Base-by-base conservation (phyloP, 495 filamentous ascomycete species). In the Xylaria acuta region DNA sequence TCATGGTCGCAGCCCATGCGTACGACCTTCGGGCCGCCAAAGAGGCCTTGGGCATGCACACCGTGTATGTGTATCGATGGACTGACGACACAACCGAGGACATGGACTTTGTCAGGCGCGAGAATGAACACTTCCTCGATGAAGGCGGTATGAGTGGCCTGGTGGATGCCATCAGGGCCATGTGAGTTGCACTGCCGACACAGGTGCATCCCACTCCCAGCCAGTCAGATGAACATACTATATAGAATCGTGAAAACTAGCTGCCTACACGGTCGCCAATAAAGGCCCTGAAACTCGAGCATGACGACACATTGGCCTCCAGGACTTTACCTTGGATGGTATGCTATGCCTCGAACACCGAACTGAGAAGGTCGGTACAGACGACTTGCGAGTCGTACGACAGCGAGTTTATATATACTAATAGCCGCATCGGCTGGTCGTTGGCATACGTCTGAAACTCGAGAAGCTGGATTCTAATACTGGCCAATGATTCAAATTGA, bases 51-150 rank as follows among this genome's bases (percentile, higher is more conserved):
- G 86, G 87, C 1, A 81, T 89, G 81, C 82, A 75, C 67, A 87
- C 86, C 0, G 72, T 85, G n/a, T 88, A 89, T 76, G 73, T 89
- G 6, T 78, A 82, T 67, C 75, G 88, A 27, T 88, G 83, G 83
- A 88, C 86, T 0, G 87, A 88, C 73, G 88, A 88, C 77, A 69
- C 86, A 4, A 71, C 79, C 25, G 87, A 89, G 65, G 81, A 89
- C 68, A 86, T 85, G 82, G 72, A 79, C 16, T 67, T 75, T 8
- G 79, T 88, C 0, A 83, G 74, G 45, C 69, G 47, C 8, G 84
- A 88, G 74, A 81, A 84, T 77, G 84, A 87, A 75, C 73, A 74
- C 14, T 87, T 86, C 67, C 77, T 89, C 73, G 79, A 85, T 41
- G 78, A 80, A 59, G 84, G 86, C n/a, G 59, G 59, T 1, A 64